phyloP scores from a whole-genome alignment of 345 rosid species.

The Gossypium anomalum region DNA sequence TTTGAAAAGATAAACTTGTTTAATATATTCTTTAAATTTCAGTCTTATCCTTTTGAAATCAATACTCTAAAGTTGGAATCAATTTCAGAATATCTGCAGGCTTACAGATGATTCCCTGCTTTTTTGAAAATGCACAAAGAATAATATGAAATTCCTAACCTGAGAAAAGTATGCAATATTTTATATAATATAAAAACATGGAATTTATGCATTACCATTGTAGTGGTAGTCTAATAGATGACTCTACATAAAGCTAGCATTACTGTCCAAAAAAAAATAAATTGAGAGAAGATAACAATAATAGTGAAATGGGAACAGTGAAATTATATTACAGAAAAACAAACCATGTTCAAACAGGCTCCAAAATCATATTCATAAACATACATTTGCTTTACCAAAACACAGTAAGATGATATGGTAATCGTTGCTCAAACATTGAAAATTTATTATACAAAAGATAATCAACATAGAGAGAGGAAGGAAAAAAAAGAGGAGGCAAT shows the following conservation, averaged over 20 bases:
- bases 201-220: no score
- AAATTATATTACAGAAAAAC: neutral
- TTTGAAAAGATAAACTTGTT: neutral
- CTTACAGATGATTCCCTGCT: neutral
- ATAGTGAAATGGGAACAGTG: neutral
- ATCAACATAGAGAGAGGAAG: neutral
- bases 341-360: neutral
- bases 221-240: no score
- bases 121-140: neutral
- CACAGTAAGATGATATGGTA: neutral
- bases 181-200: neutral
- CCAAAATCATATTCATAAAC: neutral
- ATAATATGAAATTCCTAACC: neutral
- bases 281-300: no score
- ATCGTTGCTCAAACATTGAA: neutral
- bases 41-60: neutral
- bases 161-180: neutral
- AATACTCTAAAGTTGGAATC: no score
- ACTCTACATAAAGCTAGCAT: no score
- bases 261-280: no score
- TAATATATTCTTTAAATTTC: neutral
- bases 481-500: neutral
- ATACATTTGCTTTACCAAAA: neutral
- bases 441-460: conserved; percentile 5
- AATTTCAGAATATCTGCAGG: neutral